Conservation (phyloP, 345 rosid species). For the rapeseed (Brassica napus) region Da-Ae NC_063445.1:44635001-44635500, state of each 20-base stretch:
- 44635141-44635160: conserved; percentile 84
- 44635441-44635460: conserved; percentile 89
- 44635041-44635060: conserved; percentile 94
- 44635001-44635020: conserved; percentile 57
- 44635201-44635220: conserved; percentile 43
- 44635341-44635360: conserved; percentile 30
- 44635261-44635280: conserved; percentile 79
- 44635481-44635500: conserved; percentile 77
- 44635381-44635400: conserved; percentile 89
- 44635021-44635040: conserved; percentile 86
- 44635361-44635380: conserved; percentile 91
- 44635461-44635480: conserved; percentile 89
- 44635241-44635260: conserved; percentile 64
- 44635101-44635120: conserved; percentile 91
- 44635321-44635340: conserved; percentile 52
- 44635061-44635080: conserved; percentile 88
- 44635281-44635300: conserved; percentile 61
- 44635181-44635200: conserved; percentile 72
- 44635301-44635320: conserved; percentile 48
- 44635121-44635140: conserved; percentile 80
- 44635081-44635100: conserved; percentile 82
- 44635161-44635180: conserved; percentile 97
- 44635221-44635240: conserved; percentile 37
- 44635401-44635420: conserved; percentile 78
- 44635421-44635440: conserved; percentile 71